Conservation (phyloP, 768 basidiomycete species). For the Suillus placidus region DNA sequence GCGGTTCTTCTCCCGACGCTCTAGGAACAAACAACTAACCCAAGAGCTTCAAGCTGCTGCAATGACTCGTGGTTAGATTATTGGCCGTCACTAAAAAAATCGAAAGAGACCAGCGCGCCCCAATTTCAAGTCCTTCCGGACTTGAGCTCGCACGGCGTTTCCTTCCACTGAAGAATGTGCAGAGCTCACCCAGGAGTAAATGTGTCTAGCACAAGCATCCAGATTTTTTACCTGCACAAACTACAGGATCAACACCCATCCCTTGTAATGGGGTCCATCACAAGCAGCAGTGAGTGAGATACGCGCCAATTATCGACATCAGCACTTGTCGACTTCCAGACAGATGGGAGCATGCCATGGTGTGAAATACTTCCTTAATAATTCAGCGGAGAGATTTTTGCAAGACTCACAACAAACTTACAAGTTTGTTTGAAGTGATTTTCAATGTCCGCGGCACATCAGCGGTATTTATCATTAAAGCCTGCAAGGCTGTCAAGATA, state of each 20-base stretch:
- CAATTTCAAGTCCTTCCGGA: neutral
- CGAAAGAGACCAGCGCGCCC: neutral
- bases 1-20: neutral
- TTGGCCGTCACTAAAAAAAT: neutral
- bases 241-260: neutral
- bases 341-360: too few relatives aligned
- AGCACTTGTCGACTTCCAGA: too few relatives aligned
- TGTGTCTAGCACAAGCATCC: neutral
- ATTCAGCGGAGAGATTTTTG: too few relatives aligned
- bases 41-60: neutral
- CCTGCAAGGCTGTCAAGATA: too few relatives aligned
- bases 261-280: neutral
- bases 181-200: neutral
- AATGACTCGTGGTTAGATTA: neutral
- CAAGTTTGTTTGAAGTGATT: neutral
- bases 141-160: neutral
- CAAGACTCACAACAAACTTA: too few relatives aligned
- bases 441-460: neutral
- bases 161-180: neutral
- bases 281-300: neutral
- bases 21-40: neutral
- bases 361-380: too few relatives aligned
- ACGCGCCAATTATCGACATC: neutral
- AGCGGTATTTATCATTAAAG: too few relatives aligned
- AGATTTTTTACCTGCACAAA: neutral